Evolutionary conservation across 192 early-diverging fungal species (phyloP), one percentile per base, ranked within the genome.

Genomic region (Backusella mclennaniae): DNA sequence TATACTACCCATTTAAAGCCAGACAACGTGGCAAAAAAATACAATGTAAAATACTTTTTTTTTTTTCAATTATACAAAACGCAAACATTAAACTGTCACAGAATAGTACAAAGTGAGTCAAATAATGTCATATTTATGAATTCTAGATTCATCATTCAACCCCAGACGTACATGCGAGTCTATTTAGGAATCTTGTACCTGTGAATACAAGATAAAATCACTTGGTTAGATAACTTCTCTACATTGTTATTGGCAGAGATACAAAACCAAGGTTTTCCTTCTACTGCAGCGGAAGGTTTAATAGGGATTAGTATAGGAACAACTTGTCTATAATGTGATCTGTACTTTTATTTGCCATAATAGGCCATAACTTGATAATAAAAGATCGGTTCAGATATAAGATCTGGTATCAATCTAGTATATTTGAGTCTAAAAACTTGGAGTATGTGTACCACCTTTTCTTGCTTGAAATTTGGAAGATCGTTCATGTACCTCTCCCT

Each of bases 181-280:
- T 21, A 44, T 56, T 56, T 56, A 2, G 53, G n/a, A 63, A 63
- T 23, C 21, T 29, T 63, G 56, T 63, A 63, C 56, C 9, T 63
- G 56, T 63, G 56, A 63, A 63, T 63, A 6, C 56, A 26, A 63
- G 56, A 63, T 29, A 63, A 49, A 49, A 63, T 63, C 56, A 63
- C 56, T 29, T 63, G 56, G 23, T 63, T 63, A 2, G 56, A 63
- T 63, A 26, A 63, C n/a, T 33, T 63, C 23, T 3, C 8, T 29
- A 12, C 23, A 63, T 12, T 23, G 8, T 11, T 12, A 63, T 29
- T 63, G 21, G 53, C n/a, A 63, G 53, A 9, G 53, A 21, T 56
- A n/a, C 8, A 21, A 21, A 26, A 11, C 8, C 53, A 56, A 56
- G n/a, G 53, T 23, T 56, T 9, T 56, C 4, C 21, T 21, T 2